Evolutionary conservation across 495 filamentous ascomycete genomes (phyloP).

Genomic region (Xylaria bambusicola): DNA sequence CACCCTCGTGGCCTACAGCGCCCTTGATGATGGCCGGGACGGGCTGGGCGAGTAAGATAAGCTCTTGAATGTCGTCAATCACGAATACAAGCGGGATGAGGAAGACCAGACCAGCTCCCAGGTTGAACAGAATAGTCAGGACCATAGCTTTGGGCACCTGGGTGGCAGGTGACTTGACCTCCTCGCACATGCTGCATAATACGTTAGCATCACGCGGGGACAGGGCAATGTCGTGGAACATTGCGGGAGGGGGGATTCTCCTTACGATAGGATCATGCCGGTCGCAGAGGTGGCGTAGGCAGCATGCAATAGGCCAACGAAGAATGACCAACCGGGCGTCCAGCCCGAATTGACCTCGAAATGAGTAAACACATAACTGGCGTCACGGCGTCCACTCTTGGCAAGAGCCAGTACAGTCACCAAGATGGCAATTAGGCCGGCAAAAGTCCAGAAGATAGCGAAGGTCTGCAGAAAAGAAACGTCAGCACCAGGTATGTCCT

Average conservation of each 20-base stretch:
- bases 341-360: conserved; percentile 52
- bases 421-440: conserved; percentile 47
- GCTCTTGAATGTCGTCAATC: conserved; percentile 45
- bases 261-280: conserved; percentile 54
- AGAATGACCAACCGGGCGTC: conserved; percentile 52
- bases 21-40: conserved; percentile 48
- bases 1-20: conserved; percentile 47
- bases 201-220: conserved; percentile 8
- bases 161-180: conserved; percentile 47
- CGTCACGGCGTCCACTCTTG: conserved; percentile 45
- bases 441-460: conserved; percentile 54
- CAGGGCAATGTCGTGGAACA: neutral
- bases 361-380: conserved; percentile 43
- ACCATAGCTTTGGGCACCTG: conserved; percentile 57
- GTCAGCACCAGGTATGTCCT: neutral
- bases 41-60: conserved; percentile 47
- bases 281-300: conserved; percentile 55
- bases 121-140: conserved; percentile 50
- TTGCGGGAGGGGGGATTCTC: neutral
- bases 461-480: conserved; percentile 39
- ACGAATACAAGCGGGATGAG: conserved; percentile 54
- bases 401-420: conserved; percentile 47
- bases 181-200: conserved; percentile 50
- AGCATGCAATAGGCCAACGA: conserved; percentile 50
- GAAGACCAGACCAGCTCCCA: conserved; percentile 49